These are phyloP conservation scores for Fusarium sp. DNA, from an alignment of 2,329 filamentous ascomycete genomes.

Conservation along the genomic window DNA sequence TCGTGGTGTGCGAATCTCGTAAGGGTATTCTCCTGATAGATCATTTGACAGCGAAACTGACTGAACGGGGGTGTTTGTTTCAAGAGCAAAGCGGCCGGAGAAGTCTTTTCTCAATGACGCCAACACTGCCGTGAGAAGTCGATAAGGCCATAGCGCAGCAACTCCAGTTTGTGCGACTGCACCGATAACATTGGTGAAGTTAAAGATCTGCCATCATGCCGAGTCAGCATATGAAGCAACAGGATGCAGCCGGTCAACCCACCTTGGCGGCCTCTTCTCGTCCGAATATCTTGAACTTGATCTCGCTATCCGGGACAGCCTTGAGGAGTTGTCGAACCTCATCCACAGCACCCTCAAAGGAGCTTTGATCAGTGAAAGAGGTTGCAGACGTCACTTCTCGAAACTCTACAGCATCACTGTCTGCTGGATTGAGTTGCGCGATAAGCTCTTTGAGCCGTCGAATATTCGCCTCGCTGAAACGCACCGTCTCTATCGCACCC, in stretches of 20 bases:
- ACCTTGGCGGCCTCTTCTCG: slow-evolving; percentile 2
- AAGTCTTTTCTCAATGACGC: slow-evolving; percentile 49
- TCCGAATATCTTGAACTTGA: slow-evolving; percentile 15
- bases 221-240: no score
- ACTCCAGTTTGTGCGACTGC: slow-evolving; percentile 54
- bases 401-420: slow-evolving; percentile 22
- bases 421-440: not conserved
- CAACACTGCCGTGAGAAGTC: slow-evolving; percentile 57
- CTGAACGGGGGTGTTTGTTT: slow-evolving; percentile 50
- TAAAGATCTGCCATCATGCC: not conserved
- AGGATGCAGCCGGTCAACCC: not conserved
- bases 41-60: slow-evolving; percentile 38
- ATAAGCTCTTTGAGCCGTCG: slow-evolving; percentile 15
- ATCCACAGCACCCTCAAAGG: slow-evolving; percentile 7
- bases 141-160: slow-evolving; percentile 61
- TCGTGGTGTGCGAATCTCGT: slow-evolving; percentile 56
- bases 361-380: slow-evolving; percentile 9
- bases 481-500: slow-evolving; percentile 54
- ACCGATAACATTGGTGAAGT: slow-evolving; percentile 12
- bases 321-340: slow-evolving; percentile 1
- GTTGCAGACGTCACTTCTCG: slow-evolving; percentile 14
- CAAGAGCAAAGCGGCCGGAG: slow-evolving; percentile 48
- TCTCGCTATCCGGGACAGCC: slow-evolving; percentile 12
- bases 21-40: slow-evolving; percentile 43
- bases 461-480: slow-evolving; percentile 50